Base-by-base conservation (phyloP, 805 yeast genomes). In the Myxozyma vanderwaltii region DNA sequence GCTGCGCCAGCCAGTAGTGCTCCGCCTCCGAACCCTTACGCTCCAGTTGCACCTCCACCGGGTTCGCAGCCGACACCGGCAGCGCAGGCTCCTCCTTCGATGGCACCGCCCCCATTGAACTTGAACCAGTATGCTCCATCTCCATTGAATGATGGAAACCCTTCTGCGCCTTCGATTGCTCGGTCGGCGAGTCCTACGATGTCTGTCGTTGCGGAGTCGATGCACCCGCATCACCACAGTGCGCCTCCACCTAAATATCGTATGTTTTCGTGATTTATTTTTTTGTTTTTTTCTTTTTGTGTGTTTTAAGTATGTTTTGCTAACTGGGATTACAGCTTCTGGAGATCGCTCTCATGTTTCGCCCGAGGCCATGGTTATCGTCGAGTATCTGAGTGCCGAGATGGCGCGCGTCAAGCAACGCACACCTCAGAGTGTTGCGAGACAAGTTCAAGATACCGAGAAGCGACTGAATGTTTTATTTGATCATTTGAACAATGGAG, bases 381-480 rank as follows among this genome's bases (percentile, higher is more conserved):
- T 76, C 67, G 77, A 80, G n/a, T 76, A 77, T 12, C 79, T 94
- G 55, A 75, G 77, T 13, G 70, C 74, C 3, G 84, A 83, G 65
- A 72, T 89, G 66, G 81, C 77, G 27, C 78, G 82, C 31, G 84
- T 89, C 17, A 81, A 85, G 67, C 92, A 95, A 17, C 43, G 52
- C 13, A 48, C 52, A 23, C 52, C 52, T 84, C 41, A 54, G 54
- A 43, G 83, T 70, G 89, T 82, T 69, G 72, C 80, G 27, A 86
- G 83, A 63, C 97, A 90, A 69, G 81, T 87, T 53, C 77, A 75
- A 47, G 98, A 92, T 72, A 84, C 95, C 70, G 92, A 86, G 67
- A 86, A 87, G 76, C 83, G 98, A 72, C 75, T 94, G 58, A 81
- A 83, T 63, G 81, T 89, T 53, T 77, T 94, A 63, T 90, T 81